Percentiles rank a stretch among this genome's conserved stretches.
phyloP scores from a whole-genome alignment of 176 grass and related monocot genomes.

The Ampelocalamus luodianensis region DNA sequence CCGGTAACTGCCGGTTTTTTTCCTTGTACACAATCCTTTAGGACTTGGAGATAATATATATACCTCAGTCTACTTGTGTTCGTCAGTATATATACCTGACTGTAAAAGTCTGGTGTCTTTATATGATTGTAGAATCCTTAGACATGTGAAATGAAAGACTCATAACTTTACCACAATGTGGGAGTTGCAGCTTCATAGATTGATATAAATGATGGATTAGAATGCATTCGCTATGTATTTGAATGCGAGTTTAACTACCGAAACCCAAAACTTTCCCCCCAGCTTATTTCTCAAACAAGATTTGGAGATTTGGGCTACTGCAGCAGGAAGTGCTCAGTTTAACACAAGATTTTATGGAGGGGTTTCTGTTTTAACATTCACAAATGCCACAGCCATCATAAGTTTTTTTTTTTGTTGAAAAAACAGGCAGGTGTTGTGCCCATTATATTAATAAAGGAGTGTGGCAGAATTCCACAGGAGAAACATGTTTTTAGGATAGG shows the following conservation, averaged over 20 bases:
- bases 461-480: too few relatives aligned
- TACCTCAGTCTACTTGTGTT: neutral
- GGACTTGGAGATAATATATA: neutral
- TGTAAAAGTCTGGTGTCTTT: neutral
- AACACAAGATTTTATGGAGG: neutral
- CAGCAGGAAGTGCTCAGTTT: neutral
- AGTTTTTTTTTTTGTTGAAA: neutral
- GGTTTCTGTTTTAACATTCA: neutral
- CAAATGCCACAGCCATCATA: neutral
- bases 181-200: neutral
- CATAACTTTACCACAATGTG: slow-evolving; percentile 2
- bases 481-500: too few relatives aligned
- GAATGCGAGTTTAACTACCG: neutral
- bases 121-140: neutral
- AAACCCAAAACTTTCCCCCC: neutral
- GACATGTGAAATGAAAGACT: neutral
- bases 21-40: neutral
- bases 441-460: too few relatives aligned
- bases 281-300: neutral
- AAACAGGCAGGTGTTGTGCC: too few relatives aligned
- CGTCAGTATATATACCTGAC: neutral
- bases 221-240: neutral
- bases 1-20: too few relatives aligned
- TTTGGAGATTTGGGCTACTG: neutral
- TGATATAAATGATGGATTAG: slow-evolving; percentile 10